phyloP scores from a whole-genome alignment of 1,284 basidiomycete genomes.

The Rhodofomes roseus region DNA sequence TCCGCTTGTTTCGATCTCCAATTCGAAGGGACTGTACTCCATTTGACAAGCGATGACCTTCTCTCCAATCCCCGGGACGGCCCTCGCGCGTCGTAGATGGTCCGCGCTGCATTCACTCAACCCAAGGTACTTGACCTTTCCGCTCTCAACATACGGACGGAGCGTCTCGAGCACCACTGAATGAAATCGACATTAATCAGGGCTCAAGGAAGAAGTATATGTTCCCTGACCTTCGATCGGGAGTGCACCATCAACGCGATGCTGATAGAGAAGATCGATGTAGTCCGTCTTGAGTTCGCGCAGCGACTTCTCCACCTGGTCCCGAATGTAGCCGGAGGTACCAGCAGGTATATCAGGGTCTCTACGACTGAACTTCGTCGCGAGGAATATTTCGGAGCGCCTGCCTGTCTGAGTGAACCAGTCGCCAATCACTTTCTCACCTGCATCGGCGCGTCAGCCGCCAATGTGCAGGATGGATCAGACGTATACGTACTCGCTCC shows the following conservation, averaged over 20 bases:
- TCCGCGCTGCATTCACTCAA: slow-evolving; percentile 39
- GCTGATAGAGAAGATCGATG: not conserved
- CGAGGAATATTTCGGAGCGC: slow-evolving; percentile 41
- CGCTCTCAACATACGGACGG: slow-evolving; percentile 12
- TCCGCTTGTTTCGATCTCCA: slow-evolving; percentile 28
- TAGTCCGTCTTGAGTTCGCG: slow-evolving; percentile 1
- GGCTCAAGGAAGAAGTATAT: too few species aligned
- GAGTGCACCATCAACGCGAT: not conserved
- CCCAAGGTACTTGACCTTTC: slow-evolving; percentile 39
- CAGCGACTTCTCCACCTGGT: slow-evolving; percentile 6
- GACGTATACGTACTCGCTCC: slow-evolving; percentile 16
- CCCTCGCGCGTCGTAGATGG: slow-evolving; percentile 41
- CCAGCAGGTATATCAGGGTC: not conserved
- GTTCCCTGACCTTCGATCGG: not conserved
- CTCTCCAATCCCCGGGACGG: slow-evolving; percentile 32
- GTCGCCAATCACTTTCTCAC: slow-evolving; percentile 7
- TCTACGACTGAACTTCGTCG: slow-evolving; percentile 39
- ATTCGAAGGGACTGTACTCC: slow-evolving; percentile 42
- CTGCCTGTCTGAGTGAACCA: slow-evolving; percentile 36
- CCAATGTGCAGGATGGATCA: slow-evolving; percentile 8
- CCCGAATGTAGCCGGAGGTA: slow-evolving; percentile 17
- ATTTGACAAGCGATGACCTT: slow-evolving; percentile 33
- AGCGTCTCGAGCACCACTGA: slow-evolving; percentile 3
- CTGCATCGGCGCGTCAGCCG: not conserved
- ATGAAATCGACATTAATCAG: too few species aligned